Base-by-base conservation (phyloP, 1,284 basidiomycete species). In the Rhodotorula sp. region DNA sequence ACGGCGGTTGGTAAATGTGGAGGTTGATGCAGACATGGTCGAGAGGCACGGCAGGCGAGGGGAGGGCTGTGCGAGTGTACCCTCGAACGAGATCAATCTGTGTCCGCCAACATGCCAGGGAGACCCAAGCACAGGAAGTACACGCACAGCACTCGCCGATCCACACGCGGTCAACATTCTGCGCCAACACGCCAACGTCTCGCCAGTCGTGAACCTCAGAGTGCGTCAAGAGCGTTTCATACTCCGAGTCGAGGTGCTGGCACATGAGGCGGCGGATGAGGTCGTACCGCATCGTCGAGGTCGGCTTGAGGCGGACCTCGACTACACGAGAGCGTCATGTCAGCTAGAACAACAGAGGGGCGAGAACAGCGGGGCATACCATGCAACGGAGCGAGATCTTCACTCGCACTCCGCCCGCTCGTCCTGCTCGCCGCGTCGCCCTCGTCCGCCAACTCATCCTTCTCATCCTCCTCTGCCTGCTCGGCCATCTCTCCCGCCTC, bases 1-100 rank as follows among this genome's bases (percentile, higher is more conserved):
- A 85, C 0, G 86, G 86, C 1, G 90, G 87, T 73, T 92, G 88
- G 78, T 97, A 99, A 10, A 95, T 87, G 78, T 99, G 91, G 59
- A 96, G 87, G 70, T 90, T 85, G 48, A 94, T 83, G 7, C 83
- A 80, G 20, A 78, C 77, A 61, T 75, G 82, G 76, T 86, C 87
- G 51, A 85, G 67, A n/a, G 59, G 59, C 60, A 74, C 64, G 19
- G 72, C 60, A 3, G 66, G 61, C 3, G 55, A 67, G 8, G 54
- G 59, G 77, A 68, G 52, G n/a, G 64, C 62, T 68, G 60, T 10
- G 29, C 20, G 29, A 2, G 34, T 24, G 20, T 68, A 52, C 34
- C 6, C 13, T 17, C 54, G 34, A 36, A 48, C 48, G 19, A 32
- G 7, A n/a, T 29, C 15, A 8, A 44, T 57, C 51, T 24, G 60